Evolutionary conservation across 768 basidiomycete genomes (phyloP), one percentile per base, ranked within the genome.

Genomic region (Boletus reticulatus): DNA sequence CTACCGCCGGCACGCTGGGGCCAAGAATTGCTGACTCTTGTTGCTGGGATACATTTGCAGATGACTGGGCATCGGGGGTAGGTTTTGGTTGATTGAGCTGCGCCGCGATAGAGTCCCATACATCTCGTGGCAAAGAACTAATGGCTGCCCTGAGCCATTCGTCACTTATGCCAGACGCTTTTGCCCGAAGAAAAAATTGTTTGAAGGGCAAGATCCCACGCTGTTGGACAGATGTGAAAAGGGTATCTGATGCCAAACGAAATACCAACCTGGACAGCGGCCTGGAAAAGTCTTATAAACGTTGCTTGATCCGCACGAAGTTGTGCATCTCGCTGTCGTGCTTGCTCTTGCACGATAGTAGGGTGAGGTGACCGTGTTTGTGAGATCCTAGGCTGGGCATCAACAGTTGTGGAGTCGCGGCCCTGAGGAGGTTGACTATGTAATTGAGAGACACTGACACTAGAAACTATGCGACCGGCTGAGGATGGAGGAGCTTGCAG

Each of bases 231-330:
- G 24, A 29, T 19, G 31, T 66, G 37, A 62, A 50, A 32, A 52
- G 43, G 39, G 16, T 1, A 11, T n/a, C n/a, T n/a, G 39, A 44
- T 16, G 42, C 44, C 20, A 12, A 56, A 53, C 9, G 27, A 48
- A 46, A 37, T 14, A 58, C 69, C 5, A 48, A 71, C 69, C 42
- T 59, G 51, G 9, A 60, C 47, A 14, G 59, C 63, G 1, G 7
- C 19, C 37, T 66, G 71, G 32, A 71, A 72, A 27, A 39, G 41
- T 19, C 53, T 57, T 27, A 60, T 47, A 24, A 71, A 71, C 16
- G 17, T 52, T 13, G 56, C 64, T 47, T 58, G 58, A 45, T 59
- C 57, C 12, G 17, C 16, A 17, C 9, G 36, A 27, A 20, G 24
- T 16, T 48, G 51, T 36, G 43, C 17, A 1, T 9, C 42, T 8